phyloP scores from a whole-genome alignment of 1,284 basidiomycete genomes.

The Mycocalia duriaeana region DNA sequence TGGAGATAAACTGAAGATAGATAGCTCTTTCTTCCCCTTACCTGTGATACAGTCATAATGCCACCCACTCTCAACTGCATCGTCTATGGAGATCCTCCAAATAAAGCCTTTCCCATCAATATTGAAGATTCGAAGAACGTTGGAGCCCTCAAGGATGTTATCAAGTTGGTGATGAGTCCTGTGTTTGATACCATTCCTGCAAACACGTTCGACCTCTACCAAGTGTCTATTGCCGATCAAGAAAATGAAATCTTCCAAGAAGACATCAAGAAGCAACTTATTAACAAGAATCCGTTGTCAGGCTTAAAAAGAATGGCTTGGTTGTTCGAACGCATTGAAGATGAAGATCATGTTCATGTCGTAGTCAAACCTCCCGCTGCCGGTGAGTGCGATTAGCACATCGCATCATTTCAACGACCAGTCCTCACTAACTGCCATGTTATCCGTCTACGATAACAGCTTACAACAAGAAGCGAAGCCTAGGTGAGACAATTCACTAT shows the following conservation, averaged over 20 bases:
- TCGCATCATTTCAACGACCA: too few species aligned
- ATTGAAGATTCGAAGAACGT: constrained; percentile 3
- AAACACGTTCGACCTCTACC: constrained; percentile 4
- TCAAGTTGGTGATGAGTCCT: constrained; percentile 2
- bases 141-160: constrained; percentile 4
- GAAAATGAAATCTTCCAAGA: background rate
- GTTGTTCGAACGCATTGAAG: background rate
- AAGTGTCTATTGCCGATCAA: constrained; percentile 5
- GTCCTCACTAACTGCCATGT: too few species aligned
- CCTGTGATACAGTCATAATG: too few species aligned
- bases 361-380: background rate
- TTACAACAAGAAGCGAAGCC: too few species aligned
- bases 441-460: too few species aligned
- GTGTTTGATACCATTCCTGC: constrained; percentile 4
- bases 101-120: constrained; percentile 1
- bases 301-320: background rate
- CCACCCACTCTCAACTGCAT: constrained; percentile 7
- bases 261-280: background rate
- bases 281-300: background rate
- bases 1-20: too few species aligned
- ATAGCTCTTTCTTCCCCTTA: too few species aligned
- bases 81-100: background rate
- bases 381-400: background rate
- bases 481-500: too few species aligned
- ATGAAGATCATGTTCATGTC: background rate